Evolutionary conservation across 352 stramenopile species (phyloP), one percentile per base, ranked within the genome.

Genomic region (Globisporangium carolinianum): DNA sequence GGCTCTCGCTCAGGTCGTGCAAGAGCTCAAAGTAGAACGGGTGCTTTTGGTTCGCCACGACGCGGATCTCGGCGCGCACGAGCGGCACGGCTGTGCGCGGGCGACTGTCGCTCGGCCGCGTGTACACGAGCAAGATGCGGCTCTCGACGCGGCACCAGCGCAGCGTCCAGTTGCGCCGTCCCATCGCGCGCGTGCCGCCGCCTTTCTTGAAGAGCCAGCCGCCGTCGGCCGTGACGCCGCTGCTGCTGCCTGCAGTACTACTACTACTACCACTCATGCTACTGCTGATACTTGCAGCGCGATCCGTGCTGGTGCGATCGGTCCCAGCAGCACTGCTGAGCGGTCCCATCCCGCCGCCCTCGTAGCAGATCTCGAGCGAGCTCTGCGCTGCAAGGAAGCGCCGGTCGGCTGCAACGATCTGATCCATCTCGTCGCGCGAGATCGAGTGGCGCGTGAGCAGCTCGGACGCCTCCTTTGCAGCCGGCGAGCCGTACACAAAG

Each of bases 151-250:
- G 73, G 51, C 83, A 93, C 83, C 83, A 93, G 15, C 83, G 78
- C 15, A 73, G 59, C 8, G 69, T 80, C 83, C 83, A 93, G 60
- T 87, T 93, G 53, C 83, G 79, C 8, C 83, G 73, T 2, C 83
- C 83, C 66, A 93, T 86, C 49, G 70, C 76, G 38, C 76, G 69
- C 5, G 83, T 93, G 17, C 83, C 83, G 1, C 83, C 83, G 18
- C 83, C 83, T 65, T 93, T 93, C 66, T 93, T 93, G 64, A 79
- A 79, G 14, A 93, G 57, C 83, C 83, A 93, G 5, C 83, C 80
- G 15, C 47, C 32, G 47, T 14, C 47, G n/a, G 47, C 35, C 0
- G 36, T 49, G 43, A 45, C 43, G 15, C 63, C 54, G 6, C 42
- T 51, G 32, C 60, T 46, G 8, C 12, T 14, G 5, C 47, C 48